Conservation (phyloP, 2,329 filamentous ascomycete species). For the Verticillium isaacii region DNA sequence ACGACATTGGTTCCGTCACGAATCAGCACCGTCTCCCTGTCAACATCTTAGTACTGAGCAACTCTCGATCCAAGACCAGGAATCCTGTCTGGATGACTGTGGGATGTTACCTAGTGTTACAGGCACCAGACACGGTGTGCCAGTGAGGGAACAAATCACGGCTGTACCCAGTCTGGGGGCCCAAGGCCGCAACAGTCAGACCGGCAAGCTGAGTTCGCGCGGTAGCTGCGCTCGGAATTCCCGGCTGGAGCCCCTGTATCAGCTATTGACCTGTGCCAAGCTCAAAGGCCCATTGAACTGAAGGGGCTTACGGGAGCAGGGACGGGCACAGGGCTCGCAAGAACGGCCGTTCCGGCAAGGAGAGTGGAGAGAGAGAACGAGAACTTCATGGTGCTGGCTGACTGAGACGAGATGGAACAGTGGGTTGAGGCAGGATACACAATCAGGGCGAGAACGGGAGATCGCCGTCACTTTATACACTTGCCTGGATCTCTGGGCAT, state of each 20-base stretch:
- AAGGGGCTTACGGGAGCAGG: conserved; percentile 1
- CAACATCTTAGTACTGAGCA: not conserved
- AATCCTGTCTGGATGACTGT: not conserved
- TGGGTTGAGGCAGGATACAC: not conserved
- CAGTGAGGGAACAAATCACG: conserved; percentile 69
- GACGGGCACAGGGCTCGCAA: conserved; percentile 15
- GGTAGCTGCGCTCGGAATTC: conserved; percentile 54
- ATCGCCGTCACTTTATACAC: not conserved
- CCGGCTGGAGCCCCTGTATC: conserved; percentile 35
- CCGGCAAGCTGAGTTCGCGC: conserved; percentile 54
- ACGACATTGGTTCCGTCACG: conserved; percentile 66
- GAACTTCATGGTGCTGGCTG: conserved; percentile 12
- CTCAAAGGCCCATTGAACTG: not conserved
- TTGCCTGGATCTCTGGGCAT: not conserved
- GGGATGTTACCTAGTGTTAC: conserved; percentile 52
- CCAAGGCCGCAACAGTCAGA: conserved; percentile 53
- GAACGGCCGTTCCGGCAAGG: conserved; percentile 13
- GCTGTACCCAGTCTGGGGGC: conserved; percentile 53
- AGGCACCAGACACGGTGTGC: conserved; percentile 59
- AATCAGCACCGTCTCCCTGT: conserved; percentile 62
- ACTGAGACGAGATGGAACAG: not conserved
- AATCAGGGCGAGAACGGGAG: not conserved
- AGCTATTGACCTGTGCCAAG: not conserved
- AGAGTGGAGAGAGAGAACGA: conserved; percentile 10
- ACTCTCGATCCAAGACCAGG: not conserved